These are phyloP conservation scores for Lotus japonicus DNA, from an alignment of 306 rosid genomes.

Conservation along the genomic window DNA sequence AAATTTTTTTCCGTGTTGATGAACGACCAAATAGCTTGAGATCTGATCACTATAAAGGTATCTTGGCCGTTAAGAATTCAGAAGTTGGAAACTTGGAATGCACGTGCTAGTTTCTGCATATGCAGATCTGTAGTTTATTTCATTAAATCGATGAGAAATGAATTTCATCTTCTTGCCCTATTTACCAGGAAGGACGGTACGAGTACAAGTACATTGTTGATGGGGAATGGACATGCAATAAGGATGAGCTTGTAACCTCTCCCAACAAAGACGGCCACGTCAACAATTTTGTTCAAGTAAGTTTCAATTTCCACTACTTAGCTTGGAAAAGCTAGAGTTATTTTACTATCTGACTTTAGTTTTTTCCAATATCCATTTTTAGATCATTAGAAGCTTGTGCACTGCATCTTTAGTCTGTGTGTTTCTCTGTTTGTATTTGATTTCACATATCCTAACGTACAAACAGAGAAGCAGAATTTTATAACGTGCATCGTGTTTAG, in stretches of 20 bases:
- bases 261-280: slow-evolving; percentile 85
- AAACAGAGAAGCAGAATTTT: no score
- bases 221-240: slow-evolving; percentile 68
- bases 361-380: background rate
- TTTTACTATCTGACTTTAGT: background rate
- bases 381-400: background rate
- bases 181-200: slow-evolving; percentile 77
- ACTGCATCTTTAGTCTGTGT: no score
- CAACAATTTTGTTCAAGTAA: slow-evolving; percentile 74
- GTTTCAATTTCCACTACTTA: slow-evolving; percentile 18
- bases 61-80: background rate
- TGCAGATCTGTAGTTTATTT: background rate
- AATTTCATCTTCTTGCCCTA: slow-evolving; percentile 1
- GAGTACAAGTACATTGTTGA: slow-evolving; percentile 92
- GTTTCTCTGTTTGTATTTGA: no score
- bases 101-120: background rate
- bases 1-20: slow-evolving; percentile 5
- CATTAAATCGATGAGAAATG: background rate
- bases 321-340: background rate
- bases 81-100: background rate
- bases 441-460: no score
- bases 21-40: slow-evolving; percentile 3
- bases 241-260: slow-evolving; percentile 39
- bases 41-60: background rate
- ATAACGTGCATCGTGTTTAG: no score